Percentiles rank a stretch among this genome's conserved stretches.
These are phyloP conservation scores for Helianthus tuberosus DNA, from an alignment of 129 eudicot genomes.

Conservation along the genomic window DNA sequence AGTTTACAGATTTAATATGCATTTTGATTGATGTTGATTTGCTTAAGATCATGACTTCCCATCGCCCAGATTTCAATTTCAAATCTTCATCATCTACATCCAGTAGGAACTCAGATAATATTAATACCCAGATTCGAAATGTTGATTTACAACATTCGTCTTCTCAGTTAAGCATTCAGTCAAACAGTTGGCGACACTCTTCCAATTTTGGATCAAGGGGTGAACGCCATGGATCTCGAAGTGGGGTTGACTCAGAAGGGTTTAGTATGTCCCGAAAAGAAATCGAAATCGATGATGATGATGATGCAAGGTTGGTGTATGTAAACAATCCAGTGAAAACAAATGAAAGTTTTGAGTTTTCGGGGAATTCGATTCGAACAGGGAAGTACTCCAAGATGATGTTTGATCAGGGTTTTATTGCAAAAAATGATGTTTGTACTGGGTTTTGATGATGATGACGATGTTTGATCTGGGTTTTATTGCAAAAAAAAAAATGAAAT, in stretches of 20 bases:
- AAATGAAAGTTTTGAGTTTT: conserved; percentile 76
- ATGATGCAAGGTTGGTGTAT: conserved; percentile 76
- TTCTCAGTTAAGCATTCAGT: conserved; percentile 33
- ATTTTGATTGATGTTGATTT: background rate
- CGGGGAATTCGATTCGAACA: conserved; percentile 85
- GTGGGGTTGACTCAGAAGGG: conserved; percentile 66
- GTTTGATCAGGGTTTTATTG: too few relatives aligned
- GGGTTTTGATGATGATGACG: too few relatives aligned
- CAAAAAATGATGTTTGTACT: too few relatives aligned
- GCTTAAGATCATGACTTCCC: background rate
- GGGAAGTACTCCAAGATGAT: conserved; percentile 87
- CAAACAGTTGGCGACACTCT: conserved; percentile 1
- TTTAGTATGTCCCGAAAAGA: conserved; percentile 77
- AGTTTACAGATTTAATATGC: conserved; percentile 2
- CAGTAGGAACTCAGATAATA: conserved; percentile 47
- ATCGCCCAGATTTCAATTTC: background rate
- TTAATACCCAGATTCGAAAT: conserved; percentile 3
- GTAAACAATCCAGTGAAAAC: conserved; percentile 75
- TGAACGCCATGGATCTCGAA: conserved; percentile 61
- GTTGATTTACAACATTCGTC: conserved; percentile 36
- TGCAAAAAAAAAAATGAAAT: too few relatives aligned
- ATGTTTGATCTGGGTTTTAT: too few relatives aligned
- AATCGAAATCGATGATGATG: conserved; percentile 70
- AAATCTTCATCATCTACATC: conserved; percentile 7
- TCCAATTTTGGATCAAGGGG: conserved; percentile 53